Conservation (phyloP, 352 stramenopile genomes). For the Globisporangium splendens region DNA sequence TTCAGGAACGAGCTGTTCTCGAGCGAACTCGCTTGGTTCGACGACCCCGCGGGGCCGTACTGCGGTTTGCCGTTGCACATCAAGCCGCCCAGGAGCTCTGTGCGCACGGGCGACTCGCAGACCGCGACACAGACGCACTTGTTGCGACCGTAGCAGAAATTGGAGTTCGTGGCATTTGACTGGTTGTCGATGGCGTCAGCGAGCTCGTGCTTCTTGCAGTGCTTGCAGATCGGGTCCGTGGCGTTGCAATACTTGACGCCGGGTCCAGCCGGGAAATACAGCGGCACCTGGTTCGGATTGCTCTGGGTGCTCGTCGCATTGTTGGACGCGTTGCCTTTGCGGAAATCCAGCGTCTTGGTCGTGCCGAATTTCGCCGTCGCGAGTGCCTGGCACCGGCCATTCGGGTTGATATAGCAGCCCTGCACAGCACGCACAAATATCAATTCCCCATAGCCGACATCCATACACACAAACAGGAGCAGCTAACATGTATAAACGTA, state of each 20-base stretch:
- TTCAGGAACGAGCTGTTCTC: conserved; percentile 11
- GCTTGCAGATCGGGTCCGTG: conserved; percentile 31
- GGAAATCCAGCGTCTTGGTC: conserved; percentile 22
- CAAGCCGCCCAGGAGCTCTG: conserved; percentile 30
- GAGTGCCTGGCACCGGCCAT: conserved; percentile 9
- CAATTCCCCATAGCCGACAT: no score
- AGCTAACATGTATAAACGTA: conserved; percentile 5
- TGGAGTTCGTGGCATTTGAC: conserved; percentile 25
- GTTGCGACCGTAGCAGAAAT: conserved; percentile 34
- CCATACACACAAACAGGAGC: conserved; percentile 8
- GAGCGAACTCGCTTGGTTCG: conserved; percentile 17
- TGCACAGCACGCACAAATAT: neutral
- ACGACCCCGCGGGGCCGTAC: conserved; percentile 11
- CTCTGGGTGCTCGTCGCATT: conserved; percentile 14
- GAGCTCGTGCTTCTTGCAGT: conserved; percentile 31
- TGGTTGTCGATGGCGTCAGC: conserved; percentile 38
- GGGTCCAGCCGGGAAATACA: conserved; percentile 22
- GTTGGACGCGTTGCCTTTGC: conserved; percentile 14
- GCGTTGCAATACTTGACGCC: conserved; percentile 33
- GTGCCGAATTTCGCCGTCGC: conserved; percentile 12
- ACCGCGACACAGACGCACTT: conserved; percentile 42
- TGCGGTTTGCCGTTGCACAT: conserved; percentile 16
- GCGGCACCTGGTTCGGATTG: conserved; percentile 9
- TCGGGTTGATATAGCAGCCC: conserved; percentile 17
- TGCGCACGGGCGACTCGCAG: conserved; percentile 25